Base-by-base conservation (phyloP, 2,329 filamentous ascomycete species). In the Curvularia spicifera region DNA sequence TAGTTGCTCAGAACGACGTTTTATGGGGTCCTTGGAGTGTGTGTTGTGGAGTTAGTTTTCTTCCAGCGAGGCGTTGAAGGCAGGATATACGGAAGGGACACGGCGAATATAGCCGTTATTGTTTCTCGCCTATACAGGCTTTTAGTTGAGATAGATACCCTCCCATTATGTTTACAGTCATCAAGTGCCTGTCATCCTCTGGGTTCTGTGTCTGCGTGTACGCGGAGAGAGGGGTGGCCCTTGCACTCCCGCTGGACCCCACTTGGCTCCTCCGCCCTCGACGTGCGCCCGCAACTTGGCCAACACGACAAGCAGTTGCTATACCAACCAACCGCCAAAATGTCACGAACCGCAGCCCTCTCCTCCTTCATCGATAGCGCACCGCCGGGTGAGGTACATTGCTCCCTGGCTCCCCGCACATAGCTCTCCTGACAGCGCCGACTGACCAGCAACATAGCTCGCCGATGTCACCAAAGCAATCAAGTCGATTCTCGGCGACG, bases 381-480 rank as follows among this genome's bases (percentile, higher is more conserved):
- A 71, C 95, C 95, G 47, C 95, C 95, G 22, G 95, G 95, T 83
- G 95, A 99, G 90, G 94, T 97, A 86, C 71, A 37, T 24, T n/a
- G 18, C 77, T 49, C 29, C 18, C 2, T 57, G 26, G 50, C 43
- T 18, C 39, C 35, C 57, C 20, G 31, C 54, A 22, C 15, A 35
- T 28, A 46, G 43, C 42, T 43, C 48, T 40, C 26, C 13, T 40
- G 39, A 40, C 39, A 15, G 26, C 26, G 53, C 15, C 33, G 53
- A 59, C 69, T 77, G 70, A 74, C 66, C 65, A 29, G 15, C 55
- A 33, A 35, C 58, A 51, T 66, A 96, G 92, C 89, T 97, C 68
- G 85, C 87, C 78, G 93, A 97, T 81, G 91, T 97, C 66, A 87
- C 96, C 66, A 89, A 91, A 78, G 95, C 97, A 76, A 96, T 99